These are phyloP conservation scores for Zalaria obscura DNA, from an alignment of 2,329 filamentous ascomycete genomes.

Conservation along the genomic window DNA sequence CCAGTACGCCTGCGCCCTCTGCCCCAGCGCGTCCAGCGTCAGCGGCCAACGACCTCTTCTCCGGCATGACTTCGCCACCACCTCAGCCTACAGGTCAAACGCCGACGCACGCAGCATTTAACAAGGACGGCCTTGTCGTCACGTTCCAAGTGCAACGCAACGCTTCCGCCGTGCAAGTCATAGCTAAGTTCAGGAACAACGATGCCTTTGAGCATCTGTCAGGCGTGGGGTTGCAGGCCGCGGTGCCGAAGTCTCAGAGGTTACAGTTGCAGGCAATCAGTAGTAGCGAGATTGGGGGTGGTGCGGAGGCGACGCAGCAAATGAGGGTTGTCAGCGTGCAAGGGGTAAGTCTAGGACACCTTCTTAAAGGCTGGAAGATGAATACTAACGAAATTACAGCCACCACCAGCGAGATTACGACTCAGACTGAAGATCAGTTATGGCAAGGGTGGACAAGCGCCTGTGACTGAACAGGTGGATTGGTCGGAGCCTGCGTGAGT, in stretches of 20 bases:
- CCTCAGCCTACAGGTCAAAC: constrained; percentile 23
- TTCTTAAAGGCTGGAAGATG: background rate
- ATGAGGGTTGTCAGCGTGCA: constrained; percentile 79
- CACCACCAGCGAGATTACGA: constrained; percentile 53
- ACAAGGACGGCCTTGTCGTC: constrained; percentile 71
- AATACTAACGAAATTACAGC: constrained; percentile 33
- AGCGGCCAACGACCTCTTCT: constrained; percentile 26
- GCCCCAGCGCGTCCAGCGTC: constrained; percentile 19
- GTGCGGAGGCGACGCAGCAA: constrained; percentile 73
- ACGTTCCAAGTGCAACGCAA: constrained; percentile 76
- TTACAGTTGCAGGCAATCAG: constrained; percentile 85
- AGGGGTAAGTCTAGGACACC: constrained; percentile 56
- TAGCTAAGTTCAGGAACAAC: constrained; percentile 70
- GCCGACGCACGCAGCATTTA: constrained; percentile 57
- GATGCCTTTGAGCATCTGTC: constrained; percentile 52
- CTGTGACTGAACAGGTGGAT: constrained; percentile 84
- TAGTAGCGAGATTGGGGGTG: constrained; percentile 58
- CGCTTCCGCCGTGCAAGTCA: constrained; percentile 64
- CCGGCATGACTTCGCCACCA: constrained; percentile 33
- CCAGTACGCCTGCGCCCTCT: constrained; percentile 27
- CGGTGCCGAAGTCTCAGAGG: constrained; percentile 92
- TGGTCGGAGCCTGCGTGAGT: constrained; percentile 63
- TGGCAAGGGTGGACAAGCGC: constrained; percentile 51
- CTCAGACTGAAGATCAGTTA: constrained; percentile 78
- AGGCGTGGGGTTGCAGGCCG: constrained; percentile 75